Percentiles rank a stretch among this genome's conserved stretches.
phyloP scores from a whole-genome alignment of 1,139 yeast genomes.

The Saccharomyces hybrid region DNA sequence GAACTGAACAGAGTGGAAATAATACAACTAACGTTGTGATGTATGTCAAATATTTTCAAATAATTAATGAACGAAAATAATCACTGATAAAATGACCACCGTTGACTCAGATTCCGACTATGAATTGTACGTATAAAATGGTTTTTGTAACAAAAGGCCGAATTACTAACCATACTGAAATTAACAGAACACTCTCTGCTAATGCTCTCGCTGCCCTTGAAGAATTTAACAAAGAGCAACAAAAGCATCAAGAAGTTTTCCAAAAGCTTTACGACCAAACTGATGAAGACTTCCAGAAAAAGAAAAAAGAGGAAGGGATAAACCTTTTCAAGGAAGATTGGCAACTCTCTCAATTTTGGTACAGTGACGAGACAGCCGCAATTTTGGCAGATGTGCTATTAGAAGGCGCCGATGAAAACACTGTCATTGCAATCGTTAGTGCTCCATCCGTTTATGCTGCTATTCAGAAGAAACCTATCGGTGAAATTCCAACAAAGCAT shows the following conservation, averaged over 20 bases:
- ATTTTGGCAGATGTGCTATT: constrained; percentile 59
- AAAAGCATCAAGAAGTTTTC: constrained; percentile 52
- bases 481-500: constrained; percentile 54
- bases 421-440: constrained; percentile 68
- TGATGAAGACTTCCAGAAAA: constrained; percentile 38
- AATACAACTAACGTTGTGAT: neutral
- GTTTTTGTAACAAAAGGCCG: neutral
- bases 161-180: neutral
- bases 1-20: neutral
- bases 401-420: constrained; percentile 65
- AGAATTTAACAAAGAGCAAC: constrained; percentile 64
- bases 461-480: constrained; percentile 45
- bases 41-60: neutral
- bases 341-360: constrained; percentile 93
- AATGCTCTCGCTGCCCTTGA: constrained; percentile 70
- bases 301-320: constrained; percentile 39
- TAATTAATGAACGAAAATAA: neutral
- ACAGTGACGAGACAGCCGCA: constrained; percentile 63
- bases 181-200: constrained; percentile 46
- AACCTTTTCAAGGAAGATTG: constrained; percentile 80
- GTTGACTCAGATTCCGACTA: constrained; percentile 1
- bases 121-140: neutral
- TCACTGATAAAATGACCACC: constrained; percentile 1
- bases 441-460: constrained; percentile 94
- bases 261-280: constrained; percentile 50